Evolutionary conservation across 768 basidiomycete genomes (phyloP), one percentile per base, ranked within the genome.

Genomic region (Pulveroboletus frians): DNA sequence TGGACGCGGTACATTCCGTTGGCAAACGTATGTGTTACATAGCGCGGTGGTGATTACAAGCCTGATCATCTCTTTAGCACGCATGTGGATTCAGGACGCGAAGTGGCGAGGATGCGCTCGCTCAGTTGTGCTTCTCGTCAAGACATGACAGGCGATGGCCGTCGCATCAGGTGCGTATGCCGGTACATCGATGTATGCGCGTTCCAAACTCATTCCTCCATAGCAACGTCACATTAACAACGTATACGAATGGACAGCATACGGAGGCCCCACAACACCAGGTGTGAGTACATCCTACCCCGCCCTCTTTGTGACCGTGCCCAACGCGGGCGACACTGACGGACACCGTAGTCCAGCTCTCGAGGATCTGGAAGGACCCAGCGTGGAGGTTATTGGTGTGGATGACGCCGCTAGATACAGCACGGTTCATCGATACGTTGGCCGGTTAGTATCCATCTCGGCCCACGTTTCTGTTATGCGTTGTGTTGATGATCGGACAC

Each of bases 371-470:
- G 54, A 53, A 3, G 45, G 34, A 29, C 38, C 31, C 27, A 38
- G 23, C 30, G 18, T 17, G 10, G 38, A 30, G 32, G 18, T 29
- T 38, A 17, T 3, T 9, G 21, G 17, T 3, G 43, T 53, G 20
- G 49, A 46, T 36, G 58, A 51, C 14, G 35, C 47, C 23, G 51
- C 55, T 1, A 38, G 57, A 31, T 34, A 29, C 9, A 49, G 47
- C 30, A 3, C 4, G n/a, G 3, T 53, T 13, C 13, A 9, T 21
- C 23, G 45, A 41, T 40, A 36, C 20, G 39, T 29, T 18, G 47
- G 52, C 18, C 50, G 48, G 59, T 60, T 13, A 21, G 52, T 39
- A 23, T 38, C 20, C n/a, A 20, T 31, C 9, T 18, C 11, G 1
- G 5, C 3, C 11, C 8, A 5, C 15, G 13, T 21, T 13, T 14